A percentile compares a stretch with the other conserved stretches of the same genome.
phyloP scores from a whole-genome alignment of 2,329 filamentous ascomycete genomes.

The Xylaria sp. region DNA sequence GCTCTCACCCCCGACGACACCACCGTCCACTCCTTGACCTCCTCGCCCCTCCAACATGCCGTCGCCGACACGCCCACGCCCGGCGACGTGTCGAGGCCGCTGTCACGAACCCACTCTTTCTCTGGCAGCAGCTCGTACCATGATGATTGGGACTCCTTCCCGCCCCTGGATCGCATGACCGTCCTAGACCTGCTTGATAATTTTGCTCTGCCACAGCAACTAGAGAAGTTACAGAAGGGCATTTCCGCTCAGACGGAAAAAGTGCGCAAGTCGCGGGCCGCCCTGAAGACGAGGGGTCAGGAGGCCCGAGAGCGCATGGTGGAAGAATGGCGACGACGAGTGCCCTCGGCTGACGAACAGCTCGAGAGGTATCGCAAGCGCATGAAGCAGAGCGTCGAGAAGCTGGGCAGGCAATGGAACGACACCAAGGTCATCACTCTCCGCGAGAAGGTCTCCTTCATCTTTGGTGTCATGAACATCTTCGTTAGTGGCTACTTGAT shows the following conservation, averaged over 20 bases:
- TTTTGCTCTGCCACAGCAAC: constrained; percentile 85
- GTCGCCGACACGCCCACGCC: constrained; percentile 63
- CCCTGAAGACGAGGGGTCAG: constrained; percentile 77
- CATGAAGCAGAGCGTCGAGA: constrained; percentile 90
- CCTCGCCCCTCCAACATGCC: constrained; percentile 58
- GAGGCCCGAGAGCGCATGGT: constrained; percentile 90
- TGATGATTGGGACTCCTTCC: constrained; percentile 87
- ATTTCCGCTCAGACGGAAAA: constrained; percentile 86
- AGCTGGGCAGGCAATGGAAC: constrained; percentile 85
- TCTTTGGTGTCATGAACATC: constrained; percentile 95
- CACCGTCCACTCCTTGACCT: constrained; percentile 55
- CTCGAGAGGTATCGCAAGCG: constrained; percentile 89
- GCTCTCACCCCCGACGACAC: constrained; percentile 57
- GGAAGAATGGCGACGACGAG: constrained; percentile 88
- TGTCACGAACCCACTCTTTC: constrained; percentile 83
- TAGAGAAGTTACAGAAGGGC: constrained; percentile 89
- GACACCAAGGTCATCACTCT: constrained; percentile 88
- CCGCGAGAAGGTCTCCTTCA: constrained; percentile 95
- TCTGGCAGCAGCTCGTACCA: constrained; percentile 88
- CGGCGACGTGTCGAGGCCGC: constrained; percentile 57
- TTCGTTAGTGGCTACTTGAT: constrained; percentile 96
- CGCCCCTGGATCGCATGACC: constrained; percentile 88
- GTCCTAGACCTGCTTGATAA: constrained; percentile 96
- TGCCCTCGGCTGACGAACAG: constrained; percentile 90
- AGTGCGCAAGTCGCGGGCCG: constrained; percentile 84